These are phyloP conservation scores for Pelargonium citronellum DNA, from an alignment of 441 rosid genomes.

Conservation along the genomic window DNA sequence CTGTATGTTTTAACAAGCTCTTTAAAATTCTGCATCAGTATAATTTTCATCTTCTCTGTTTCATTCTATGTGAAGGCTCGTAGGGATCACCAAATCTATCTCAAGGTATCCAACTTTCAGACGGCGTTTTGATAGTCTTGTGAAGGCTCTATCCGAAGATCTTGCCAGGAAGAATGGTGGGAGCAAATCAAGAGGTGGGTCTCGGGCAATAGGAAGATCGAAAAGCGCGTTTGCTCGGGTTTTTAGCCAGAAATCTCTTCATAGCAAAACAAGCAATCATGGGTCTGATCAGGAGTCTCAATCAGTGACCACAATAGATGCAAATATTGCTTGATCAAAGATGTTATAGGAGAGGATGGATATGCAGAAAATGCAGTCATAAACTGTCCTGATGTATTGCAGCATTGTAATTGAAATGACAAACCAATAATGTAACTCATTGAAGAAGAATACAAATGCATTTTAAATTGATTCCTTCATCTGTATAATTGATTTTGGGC, in stretches of 20 bases:
- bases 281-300: conserved; percentile 49
- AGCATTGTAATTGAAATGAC: neutral
- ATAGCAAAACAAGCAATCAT: conserved; percentile 35
- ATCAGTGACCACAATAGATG: conserved; percentile 27
- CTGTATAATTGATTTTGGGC: too few relatives aligned
- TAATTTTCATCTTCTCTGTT: too few relatives aligned
- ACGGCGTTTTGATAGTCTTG: conserved; percentile 53
- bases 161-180: conserved; percentile 45
- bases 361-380: too few relatives aligned
- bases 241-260: conserved; percentile 52
- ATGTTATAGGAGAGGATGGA: neutral
- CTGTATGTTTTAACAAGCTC: neutral
- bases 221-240: conserved; percentile 45
- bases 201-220: conserved; percentile 35
- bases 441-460: too few relatives aligned
- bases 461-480: too few relatives aligned
- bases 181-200: conserved; percentile 19
- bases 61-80: conserved; percentile 41
- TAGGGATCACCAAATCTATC: conserved; percentile 69
- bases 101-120: conserved; percentile 86
- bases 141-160: conserved; percentile 51
- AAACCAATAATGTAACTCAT: neutral
- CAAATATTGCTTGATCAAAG: conserved; percentile 39
- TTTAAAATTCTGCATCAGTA: too few relatives aligned
- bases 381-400: too few relatives aligned